Percentiles rank a stretch among this genome's conserved stretches.
These are phyloP conservation scores for Heteromeles arbutifolia DNA, from an alignment of 306 rosid genomes.

Conservation along the genomic window DNA sequence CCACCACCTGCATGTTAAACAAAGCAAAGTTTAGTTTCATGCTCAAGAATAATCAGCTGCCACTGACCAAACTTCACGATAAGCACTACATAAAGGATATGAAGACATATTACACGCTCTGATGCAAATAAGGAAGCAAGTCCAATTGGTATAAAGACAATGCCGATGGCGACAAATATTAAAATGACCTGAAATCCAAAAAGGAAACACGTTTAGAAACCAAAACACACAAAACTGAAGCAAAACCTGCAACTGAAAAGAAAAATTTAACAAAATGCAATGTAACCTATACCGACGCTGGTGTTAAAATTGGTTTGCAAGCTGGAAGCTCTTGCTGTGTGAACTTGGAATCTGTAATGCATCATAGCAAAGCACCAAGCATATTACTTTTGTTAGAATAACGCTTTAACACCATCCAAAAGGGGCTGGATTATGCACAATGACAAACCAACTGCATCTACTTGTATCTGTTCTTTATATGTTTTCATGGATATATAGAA, in stretches of 20 bases:
- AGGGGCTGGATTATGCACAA: background rate
- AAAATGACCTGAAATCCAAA: conserved; percentile 51
- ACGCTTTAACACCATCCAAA: background rate
- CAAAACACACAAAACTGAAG: background rate
- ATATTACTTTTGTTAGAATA: background rate
- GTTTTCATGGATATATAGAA: background rate
- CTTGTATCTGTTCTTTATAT: too few relatives aligned
- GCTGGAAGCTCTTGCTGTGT: conserved; percentile 94
- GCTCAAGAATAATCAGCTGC: background rate
- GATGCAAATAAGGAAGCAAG: conserved; percentile 69
- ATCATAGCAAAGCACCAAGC: conserved; percentile 5
- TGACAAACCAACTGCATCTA: background rate
- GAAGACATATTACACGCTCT: conserved; percentile 39
- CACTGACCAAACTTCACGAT: background rate
- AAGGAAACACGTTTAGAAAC: background rate
- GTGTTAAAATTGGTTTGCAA: conserved; percentile 87
- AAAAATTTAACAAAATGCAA: background rate
- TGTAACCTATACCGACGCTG: conserved; percentile 57
- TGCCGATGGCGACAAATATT: conserved; percentile 47
- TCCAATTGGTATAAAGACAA: conserved; percentile 67
- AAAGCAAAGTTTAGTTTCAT: background rate
- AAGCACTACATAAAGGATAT: background rate
- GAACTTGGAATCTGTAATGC: conserved; percentile 65
- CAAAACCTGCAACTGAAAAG: background rate
- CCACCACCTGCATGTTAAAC: conserved; percentile 58